phyloP scores from a whole-genome alignment of 2,329 filamentous ascomycete genomes.

The Ophiosphaerella narmari region DNA sequence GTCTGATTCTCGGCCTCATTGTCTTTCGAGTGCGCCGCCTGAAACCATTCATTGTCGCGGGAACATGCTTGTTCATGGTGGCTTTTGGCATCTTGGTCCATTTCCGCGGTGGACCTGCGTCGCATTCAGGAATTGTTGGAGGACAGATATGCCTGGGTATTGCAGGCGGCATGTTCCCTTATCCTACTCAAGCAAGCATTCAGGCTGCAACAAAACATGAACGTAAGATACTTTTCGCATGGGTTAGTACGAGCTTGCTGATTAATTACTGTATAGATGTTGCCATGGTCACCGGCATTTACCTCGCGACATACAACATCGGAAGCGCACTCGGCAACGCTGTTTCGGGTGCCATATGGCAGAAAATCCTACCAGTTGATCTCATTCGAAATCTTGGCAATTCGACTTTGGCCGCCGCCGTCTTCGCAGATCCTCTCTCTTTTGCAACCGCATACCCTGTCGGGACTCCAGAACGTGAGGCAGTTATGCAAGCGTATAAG shows the following conservation, averaged over 20 bases:
- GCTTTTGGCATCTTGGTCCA: conserved; percentile 68
- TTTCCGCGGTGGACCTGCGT: conserved; percentile 61
- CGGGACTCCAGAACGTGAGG: conserved; percentile 51
- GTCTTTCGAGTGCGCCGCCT: conserved; percentile 60
- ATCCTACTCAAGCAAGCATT: conserved; percentile 57
- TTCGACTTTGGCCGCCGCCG: conserved; percentile 44
- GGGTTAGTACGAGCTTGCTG: neutral
- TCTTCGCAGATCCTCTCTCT: conserved; percentile 53
- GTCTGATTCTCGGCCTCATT: conserved; percentile 61
- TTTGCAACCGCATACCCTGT: conserved; percentile 44
- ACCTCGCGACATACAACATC: conserved; percentile 66
- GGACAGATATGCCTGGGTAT: conserved; percentile 67
- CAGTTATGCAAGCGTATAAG: conserved; percentile 52
- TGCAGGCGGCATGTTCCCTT: conserved; percentile 66
- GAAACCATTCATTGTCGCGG: conserved; percentile 66
- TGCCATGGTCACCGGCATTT: conserved; percentile 67
- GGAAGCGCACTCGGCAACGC: conserved; percentile 65
- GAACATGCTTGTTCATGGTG: conserved; percentile 65
- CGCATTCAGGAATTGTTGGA: conserved; percentile 62
- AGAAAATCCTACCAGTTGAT: conserved; percentile 53
- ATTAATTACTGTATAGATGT: conserved; percentile 46
- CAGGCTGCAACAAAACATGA: conserved; percentile 58
- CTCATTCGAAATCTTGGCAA: conserved; percentile 51
- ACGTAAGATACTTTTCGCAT: conserved; percentile 18
- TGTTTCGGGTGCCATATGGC: conserved; percentile 67